These are phyloP conservation scores for Aspergillus latus DNA, from an alignment of 2,329 filamentous ascomycete species.

Conservation along the genomic window DNA sequence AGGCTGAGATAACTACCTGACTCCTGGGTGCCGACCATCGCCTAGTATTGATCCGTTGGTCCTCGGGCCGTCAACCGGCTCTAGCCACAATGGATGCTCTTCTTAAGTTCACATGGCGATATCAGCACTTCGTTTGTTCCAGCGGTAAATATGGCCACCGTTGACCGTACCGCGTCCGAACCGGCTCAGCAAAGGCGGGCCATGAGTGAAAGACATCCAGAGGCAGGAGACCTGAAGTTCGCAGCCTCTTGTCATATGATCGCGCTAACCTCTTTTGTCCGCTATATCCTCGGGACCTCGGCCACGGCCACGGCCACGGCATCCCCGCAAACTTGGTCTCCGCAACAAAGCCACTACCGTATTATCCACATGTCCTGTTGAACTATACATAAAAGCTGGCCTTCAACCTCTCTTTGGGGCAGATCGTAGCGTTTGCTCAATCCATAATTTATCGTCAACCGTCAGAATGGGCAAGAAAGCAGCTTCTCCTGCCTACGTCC, in stretches of 20 bases:
- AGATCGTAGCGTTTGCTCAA: background rate
- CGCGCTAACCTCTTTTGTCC: background rate
- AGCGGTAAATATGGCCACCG: too few species aligned
- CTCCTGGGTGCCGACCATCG: background rate
- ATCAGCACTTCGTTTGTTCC: too few species aligned
- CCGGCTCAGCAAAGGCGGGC: too few species aligned
- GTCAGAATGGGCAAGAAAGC: slow-evolving; percentile 53
- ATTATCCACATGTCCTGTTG: slow-evolving; percentile 7
- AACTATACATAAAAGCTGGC: slow-evolving; percentile 6
- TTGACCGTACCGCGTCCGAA: too few species aligned
- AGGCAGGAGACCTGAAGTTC: too few species aligned
- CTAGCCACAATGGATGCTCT: background rate
- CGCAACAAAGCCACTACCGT: slow-evolving; percentile 11
- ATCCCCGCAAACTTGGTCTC: slow-evolving; percentile 27
- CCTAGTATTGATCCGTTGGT: background rate
- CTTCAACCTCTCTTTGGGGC: background rate
- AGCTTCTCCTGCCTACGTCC: slow-evolving; percentile 70
- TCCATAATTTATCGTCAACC: slow-evolving; percentile 1
- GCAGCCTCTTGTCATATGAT: background rate
- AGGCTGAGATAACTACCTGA: background rate
- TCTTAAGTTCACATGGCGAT: slow-evolving; percentile 4
- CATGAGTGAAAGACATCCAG: too few species aligned
- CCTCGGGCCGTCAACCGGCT: slow-evolving; percentile 11
- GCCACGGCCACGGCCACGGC: slow-evolving; percentile 19
- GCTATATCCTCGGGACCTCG: slow-evolving; percentile 36